Evolutionary conservation across 257 asterid genomes (phyloP), one percentile per base, ranked within the genome.

Genomic region (Buddleja alternifolia): DNA sequence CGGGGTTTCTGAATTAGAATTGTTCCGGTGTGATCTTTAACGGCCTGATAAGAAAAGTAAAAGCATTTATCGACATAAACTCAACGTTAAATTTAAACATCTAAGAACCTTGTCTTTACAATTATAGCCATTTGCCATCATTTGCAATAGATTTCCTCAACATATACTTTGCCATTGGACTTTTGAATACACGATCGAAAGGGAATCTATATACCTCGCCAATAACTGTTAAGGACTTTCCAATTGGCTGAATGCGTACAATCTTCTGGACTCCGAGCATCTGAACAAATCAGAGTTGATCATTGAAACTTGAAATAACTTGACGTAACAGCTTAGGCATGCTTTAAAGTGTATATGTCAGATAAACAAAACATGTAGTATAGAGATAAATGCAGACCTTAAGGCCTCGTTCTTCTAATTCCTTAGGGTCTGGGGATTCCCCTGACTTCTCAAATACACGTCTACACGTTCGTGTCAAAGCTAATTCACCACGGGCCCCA

Each of bases 181-280:
- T 37, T 44, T 63, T 16, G n/a, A 58, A 64, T 20, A 42, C 25
- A 58, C 32, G 41, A 51, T 47, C 6, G 45, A 40, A 53, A 19
- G 9, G 3, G 34, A 17, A 20, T 4, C 4, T 29, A 17, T 25
- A 72, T 89, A 94, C 99, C 99, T 94, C 97, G 59, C 99, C 99
- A 73, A 94, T 96, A 61, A 94, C 87, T 34, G 99, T 94, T 88
- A 94, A 83, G 39, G 97, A 93, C 7, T 93, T 82, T 64, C 99
- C 97, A 53, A 95, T 90, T 62, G 99, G 99, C 67, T 91, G 92
- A 70, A 91, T 93, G 34, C 97, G 99, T 76, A 91, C 99, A 63
- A 86, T 86, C 80, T 95, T 89, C 93, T 87, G 91, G 76, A 94
- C 97, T 63, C 99, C 99, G 63, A 91, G 96, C 99, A 91, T 94